Evolutionary conservation across 495 filamentous ascomycete species (phyloP), one percentile per base, ranked within the genome.

Genomic region (Aspergillus sclerotiicarbonarius): DNA sequence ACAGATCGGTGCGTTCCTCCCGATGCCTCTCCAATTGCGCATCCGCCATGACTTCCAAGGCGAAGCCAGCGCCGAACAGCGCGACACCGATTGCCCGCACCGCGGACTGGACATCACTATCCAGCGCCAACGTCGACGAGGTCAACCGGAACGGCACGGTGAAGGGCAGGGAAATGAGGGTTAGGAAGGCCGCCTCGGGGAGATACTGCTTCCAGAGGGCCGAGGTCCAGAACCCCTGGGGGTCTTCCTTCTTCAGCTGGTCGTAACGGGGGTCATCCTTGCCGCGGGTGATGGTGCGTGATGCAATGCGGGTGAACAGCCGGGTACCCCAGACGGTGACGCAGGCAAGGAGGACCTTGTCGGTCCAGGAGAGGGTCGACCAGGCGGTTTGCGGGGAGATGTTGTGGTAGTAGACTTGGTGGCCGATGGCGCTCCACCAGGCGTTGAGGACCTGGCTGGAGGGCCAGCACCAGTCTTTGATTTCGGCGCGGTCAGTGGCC

Each of bases 381-480:
- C 77, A 80, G 6, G 80, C 80, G 31, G 68, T 60, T 0, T 54
- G 44, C 3, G 82, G 47, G 0, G 80, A 67, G 32, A 78, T 51
- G 2, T 75, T 71, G 8, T 73, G 58, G 44, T 69, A 62, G 25
- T 75, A 62, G 15, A 82, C 66, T 1, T 68, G 73, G 18, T 68
- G 70, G 35, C 82, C 80, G 50, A 85, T 61, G 39, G 83, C 79
- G 52, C 71, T 78, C 80, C 80, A 82, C 82, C 82, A 86, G 6
- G 78, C 82, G 63, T 83, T 84, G 56, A 72, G 56, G 29, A 84
- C 76, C 62, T 80, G 81, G 18, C 67, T 76, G 3, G 71, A 64
- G 0, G 82, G 80, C 83, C 83, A 86, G 29, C 79, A 62, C 73
- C 77, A 80, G 62, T 86, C 82, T 63, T 86, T 86, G 25, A 77